Conservation (phyloP, 1,139 yeast genomes). For the Yamadazyma kanchanaburiensis region DNA sequence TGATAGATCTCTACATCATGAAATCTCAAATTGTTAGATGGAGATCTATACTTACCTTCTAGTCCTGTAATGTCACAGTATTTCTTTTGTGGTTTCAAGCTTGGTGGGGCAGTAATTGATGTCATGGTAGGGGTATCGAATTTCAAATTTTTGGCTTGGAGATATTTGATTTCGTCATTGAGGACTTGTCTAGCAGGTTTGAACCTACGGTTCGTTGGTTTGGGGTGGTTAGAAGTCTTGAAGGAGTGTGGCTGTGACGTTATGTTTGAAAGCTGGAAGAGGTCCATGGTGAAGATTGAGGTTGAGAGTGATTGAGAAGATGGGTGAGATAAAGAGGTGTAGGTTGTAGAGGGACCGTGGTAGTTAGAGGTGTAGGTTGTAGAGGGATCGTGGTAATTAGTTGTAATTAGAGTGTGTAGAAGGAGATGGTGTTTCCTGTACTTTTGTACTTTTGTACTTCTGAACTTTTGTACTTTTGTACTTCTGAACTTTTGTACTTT, state of each 20-base stretch:
- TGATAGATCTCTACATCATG: conserved; percentile 83
- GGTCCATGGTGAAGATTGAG: neutral
- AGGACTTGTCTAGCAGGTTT: conserved; percentile 75
- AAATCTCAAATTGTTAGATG: conserved; percentile 73
- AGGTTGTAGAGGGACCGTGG: neutral
- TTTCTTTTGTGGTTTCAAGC: conserved; percentile 72
- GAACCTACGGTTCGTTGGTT: conserved; percentile 56
- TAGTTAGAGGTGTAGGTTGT: neutral
- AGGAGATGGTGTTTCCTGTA: too few species aligned
- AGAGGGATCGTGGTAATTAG: too few species aligned
- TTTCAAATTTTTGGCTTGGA: conserved; percentile 40
- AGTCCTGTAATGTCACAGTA: conserved; percentile 96
- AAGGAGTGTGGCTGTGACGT: conserved; percentile 47
- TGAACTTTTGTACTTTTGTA: too few species aligned
- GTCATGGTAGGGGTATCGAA: conserved; percentile 56
- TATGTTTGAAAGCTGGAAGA: conserved; percentile 30
- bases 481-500: too few species aligned
- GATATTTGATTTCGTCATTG: conserved; percentile 71
- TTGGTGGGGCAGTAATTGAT: conserved; percentile 82
- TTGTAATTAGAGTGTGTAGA: too few species aligned
- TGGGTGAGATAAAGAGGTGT: conserved; percentile 1
- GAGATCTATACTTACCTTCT: conserved; percentile 72
- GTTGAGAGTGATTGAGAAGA: neutral
- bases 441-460: too few species aligned
- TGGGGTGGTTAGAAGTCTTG: conserved; percentile 47